These are phyloP conservation scores for Pseudogymnoascus destructans DNA, from an alignment of 2,329 filamentous ascomycete genomes.

Conservation along the genomic window DNA sequence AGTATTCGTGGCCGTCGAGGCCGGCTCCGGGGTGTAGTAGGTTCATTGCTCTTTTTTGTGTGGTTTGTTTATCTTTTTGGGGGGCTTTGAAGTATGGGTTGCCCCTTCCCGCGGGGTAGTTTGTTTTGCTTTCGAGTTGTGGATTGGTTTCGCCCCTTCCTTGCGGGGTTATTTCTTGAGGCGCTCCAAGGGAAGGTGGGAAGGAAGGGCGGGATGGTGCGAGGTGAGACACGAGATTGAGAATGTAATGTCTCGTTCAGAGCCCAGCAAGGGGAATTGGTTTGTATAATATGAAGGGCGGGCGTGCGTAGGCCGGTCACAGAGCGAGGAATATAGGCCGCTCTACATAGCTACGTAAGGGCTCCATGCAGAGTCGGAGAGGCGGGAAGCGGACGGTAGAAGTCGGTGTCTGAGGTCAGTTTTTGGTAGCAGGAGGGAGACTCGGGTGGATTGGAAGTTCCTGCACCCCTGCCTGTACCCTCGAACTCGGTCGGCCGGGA, in stretches of 20 bases:
- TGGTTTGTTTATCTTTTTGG: not conserved
- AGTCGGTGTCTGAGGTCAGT: not conserved
- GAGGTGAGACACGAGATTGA: not conserved
- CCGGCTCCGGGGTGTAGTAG: conserved; percentile 45
- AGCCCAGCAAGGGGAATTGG: not conserved
- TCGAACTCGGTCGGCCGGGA: too few species aligned
- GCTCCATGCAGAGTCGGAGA: not conserved
- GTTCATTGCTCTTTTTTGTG: not conserved
- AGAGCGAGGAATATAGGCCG: not conserved
- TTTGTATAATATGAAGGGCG: not conserved
- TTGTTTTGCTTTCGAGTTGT: not conserved
- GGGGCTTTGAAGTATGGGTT: not conserved
- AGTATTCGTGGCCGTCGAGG: conserved; percentile 48
- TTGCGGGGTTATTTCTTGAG: not conserved
- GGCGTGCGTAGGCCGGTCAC: not conserved
- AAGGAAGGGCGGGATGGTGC: not conserved
- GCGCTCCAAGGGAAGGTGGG: not conserved
- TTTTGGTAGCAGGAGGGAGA: not conserved
- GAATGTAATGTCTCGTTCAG: not conserved
- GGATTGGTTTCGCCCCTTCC: not conserved
- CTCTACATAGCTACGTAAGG: not conserved
- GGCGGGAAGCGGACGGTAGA: not conserved
- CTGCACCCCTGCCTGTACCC: not conserved
- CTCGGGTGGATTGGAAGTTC: not conserved
- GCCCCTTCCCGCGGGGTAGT: not conserved